Evolutionary conservation across 2,329 filamentous ascomycete genomes (phyloP), one percentile per base, ranked within the genome.

Genomic region (Colletotrichum tamarilloi): DNA sequence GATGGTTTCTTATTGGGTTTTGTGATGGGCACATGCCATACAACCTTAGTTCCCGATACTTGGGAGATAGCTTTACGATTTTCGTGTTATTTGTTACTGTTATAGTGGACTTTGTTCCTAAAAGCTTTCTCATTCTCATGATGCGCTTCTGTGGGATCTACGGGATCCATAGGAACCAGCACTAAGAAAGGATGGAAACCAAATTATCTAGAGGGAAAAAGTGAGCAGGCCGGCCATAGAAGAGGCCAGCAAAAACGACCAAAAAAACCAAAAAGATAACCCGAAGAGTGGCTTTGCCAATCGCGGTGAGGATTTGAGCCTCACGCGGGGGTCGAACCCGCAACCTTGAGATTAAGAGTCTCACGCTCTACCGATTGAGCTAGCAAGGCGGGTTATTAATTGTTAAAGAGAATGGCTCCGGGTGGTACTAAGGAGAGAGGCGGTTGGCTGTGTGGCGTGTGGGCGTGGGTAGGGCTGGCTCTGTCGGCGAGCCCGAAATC

Each of bases 291-390:
- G 30, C 28, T 26, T 32, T 19, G 26, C 49, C 70, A 69, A 69
- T 64, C 58, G 70, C 66, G 42, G 66, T 69, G 70, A 64, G 70
- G 70, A 65, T 64, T 69, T 64, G 70, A 73, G 70, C 70, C 70
- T 69, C 70, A 73, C 74, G 74, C 75, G 76, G 75, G 76, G 75
- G 75, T 76, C 75, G 74, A 77, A 76, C 75, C 73, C 70, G 65
- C 66, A 74, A 74, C 73, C 73, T 74, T 74, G 69, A 74, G 73
- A 73, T 74, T 89, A 89, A 89, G 90, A 92, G 91, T 92, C 90
- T 91, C 87, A 73, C 66, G 70, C 70, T 73, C 70, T 73, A 71
- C 67, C 71, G 60, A 71, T 66, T 72, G 69, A 72, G 69, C 69
- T 72, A 72, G 69, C 69, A 72, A 72, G 69, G 69, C 69, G 69